Evolutionary conservation across 2,329 filamentous ascomycete genomes (phyloP), one percentile per base, ranked within the genome.

Genomic region (Diaporthe australafricana): DNA sequence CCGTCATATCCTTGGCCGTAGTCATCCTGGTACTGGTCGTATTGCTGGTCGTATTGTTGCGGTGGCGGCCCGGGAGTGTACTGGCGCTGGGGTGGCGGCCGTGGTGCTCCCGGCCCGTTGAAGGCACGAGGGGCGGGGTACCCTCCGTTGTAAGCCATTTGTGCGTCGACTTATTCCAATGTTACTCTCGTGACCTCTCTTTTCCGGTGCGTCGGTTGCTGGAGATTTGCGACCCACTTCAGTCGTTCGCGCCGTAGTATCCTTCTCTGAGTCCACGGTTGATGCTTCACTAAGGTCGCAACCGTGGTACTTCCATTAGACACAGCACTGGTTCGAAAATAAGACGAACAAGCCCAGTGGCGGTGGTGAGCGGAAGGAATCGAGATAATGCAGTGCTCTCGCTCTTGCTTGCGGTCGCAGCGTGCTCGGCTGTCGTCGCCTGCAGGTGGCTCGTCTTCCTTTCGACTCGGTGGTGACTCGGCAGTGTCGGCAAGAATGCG

Each of bases 71-170:
- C 77, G 40, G 76, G 76, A 14, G 78, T 77, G 68, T 81, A 81
- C 38, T 80, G 83, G 70, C 76, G 80, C 77, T 83, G 83, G 14
- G 80, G 83, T 9, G 80, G 78, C 60, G 82, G 80, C 68, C 84
- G 80, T 69, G 83, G 84, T 55, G 82, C 82, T 66, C 83, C 84
- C 40, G 82, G 83, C 47, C 85, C 86, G 73, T 81, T 83, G 76
- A 88, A 87, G n/a, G 84, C 83, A 71, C 85, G 84, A 76, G 82
- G 78, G 48, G 76, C 81, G 70, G 82, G 81, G 72, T 86, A 87
- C 73, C 81, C 84, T 73, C 82, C 83, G 74, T 87, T 84, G 77
- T 88, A 88, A 56, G 87, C 85, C 87, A 89, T 89, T 20, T 74
- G 60, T 50, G 27, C 53, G 50, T 25, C 35, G 30, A 9, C 16